phyloP scores from a whole-genome alignment of 441 rosid genomes.

The Populus trichocarpa region DNA sequence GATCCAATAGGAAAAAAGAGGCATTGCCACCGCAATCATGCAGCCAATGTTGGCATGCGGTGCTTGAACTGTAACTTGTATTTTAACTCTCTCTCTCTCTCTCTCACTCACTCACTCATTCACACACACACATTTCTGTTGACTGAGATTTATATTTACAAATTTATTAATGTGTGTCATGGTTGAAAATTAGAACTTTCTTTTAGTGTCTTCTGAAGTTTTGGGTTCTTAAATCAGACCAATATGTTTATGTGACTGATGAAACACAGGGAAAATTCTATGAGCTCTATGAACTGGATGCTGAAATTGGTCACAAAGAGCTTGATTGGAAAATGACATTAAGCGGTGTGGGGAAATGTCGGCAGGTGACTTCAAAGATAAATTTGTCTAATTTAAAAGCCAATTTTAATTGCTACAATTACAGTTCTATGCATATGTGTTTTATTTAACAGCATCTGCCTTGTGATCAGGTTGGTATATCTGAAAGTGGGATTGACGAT shows the following conservation, averaged over 20 bases:
- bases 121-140: too few species aligned
- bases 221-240: slow-evolving; percentile 1
- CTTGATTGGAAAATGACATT: slow-evolving; percentile 95
- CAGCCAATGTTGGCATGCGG: too few species aligned
- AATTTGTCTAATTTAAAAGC: slow-evolving; percentile 4
- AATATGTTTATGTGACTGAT: slow-evolving; percentile 14
- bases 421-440: background rate
- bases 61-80: too few species aligned
- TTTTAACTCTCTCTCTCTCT: too few species aligned
- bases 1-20: too few species aligned
- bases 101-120: too few species aligned
- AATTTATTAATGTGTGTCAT: too few species aligned
- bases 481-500: slow-evolving; percentile 89
- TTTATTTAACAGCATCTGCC: background rate
- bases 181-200: too few species aligned
- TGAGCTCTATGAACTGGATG: slow-evolving; percentile 97
- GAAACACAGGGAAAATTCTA: slow-evolving; percentile 79
- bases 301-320: slow-evolving; percentile 93
- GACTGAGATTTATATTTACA: too few species aligned
- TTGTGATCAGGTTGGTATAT: slow-evolving; percentile 71
- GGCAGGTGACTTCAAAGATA: slow-evolving; percentile 56
- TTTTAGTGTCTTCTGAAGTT: background rate
- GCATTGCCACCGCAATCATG: too few species aligned
- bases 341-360: slow-evolving; percentile 96
- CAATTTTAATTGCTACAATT: background rate